Percentiles rank a stretch among this genome's conserved stretches.
Evolutionary conservation across 495 filamentous ascomycete genomes (phyloP).

Genomic region (Hypoxylon perforatum): DNA sequence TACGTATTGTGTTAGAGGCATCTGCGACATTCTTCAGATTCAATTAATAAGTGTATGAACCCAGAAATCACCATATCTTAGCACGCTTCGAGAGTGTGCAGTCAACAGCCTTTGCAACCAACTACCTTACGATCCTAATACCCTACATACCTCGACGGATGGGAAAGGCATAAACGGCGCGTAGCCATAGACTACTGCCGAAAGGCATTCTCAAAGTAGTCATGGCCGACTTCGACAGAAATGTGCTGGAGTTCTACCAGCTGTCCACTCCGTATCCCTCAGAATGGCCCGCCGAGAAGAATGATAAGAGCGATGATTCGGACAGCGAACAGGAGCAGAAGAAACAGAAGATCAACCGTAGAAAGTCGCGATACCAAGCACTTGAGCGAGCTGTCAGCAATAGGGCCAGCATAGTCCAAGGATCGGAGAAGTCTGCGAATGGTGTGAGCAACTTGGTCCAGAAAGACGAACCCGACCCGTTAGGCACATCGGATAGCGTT

Average conservation of each 20-base stretch:
- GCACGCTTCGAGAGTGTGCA: conserved; percentile 10
- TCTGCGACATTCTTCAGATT: neutral
- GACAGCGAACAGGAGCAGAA: conserved; percentile 68
- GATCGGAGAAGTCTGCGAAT: conserved; percentile 71
- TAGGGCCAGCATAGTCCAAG: conserved; percentile 71
- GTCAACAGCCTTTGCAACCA: neutral
- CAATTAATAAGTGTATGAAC: neutral
- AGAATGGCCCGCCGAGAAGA: conserved; percentile 87
- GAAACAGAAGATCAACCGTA: conserved; percentile 61
- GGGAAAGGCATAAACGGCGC: conserved; percentile 18
- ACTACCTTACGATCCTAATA: neutral
- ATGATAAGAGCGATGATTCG: conserved; percentile 71
- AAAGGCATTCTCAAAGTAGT: conserved; percentile 23
- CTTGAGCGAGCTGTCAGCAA: conserved; percentile 79
- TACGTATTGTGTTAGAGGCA: neutral
- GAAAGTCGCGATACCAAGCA: conserved; percentile 84
- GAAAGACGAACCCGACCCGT: conserved; percentile 89
- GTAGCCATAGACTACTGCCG: conserved; percentile 23
- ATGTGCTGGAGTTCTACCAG: conserved; percentile 89
- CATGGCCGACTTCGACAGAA: conserved; percentile 74
- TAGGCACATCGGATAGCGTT: conserved; percentile 86
- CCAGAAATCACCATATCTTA: neutral
- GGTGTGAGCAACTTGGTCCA: conserved; percentile 81
- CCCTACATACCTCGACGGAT: conserved; percentile 4
- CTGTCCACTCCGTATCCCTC: conserved; percentile 80